A percentile compares a stretch with the other conserved stretches of the same genome.
Evolutionary conservation across 495 filamentous ascomycete genomes (phyloP).

Genomic region (Aspergillus haitiensis): DNA sequence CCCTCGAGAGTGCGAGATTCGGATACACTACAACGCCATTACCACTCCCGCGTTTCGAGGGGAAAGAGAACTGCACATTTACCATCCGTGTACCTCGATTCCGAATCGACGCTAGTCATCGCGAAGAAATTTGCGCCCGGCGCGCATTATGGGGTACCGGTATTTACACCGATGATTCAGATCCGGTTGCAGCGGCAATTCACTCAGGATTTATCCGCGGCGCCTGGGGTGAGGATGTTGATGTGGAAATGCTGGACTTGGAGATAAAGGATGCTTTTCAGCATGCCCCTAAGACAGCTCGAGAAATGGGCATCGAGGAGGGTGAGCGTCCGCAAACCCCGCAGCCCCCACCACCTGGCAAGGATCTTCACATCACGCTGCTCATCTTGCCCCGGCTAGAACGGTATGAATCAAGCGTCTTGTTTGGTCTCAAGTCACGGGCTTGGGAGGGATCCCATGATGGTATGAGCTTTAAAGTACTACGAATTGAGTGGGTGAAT

Average conservation of each 20-base stretch:
- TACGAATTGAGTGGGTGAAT: conserved; percentile 77
- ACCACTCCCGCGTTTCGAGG: conserved; percentile 75
- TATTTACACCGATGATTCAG: conserved; percentile 94
- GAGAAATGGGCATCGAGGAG: conserved; percentile 26
- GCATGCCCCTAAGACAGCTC: conserved; percentile 34
- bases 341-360: conserved; percentile 48
- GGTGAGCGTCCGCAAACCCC: conserved; percentile 40
- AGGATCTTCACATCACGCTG: conserved; percentile 81
- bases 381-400: conserved; percentile 78
- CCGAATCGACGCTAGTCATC: conserved; percentile 63
- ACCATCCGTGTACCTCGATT: conserved; percentile 81
- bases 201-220: conserved; percentile 91
- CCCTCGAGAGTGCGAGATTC: conserved; percentile 55
- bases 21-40: conserved; percentile 70
- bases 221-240: conserved; percentile 77
- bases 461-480: conserved; percentile 85
- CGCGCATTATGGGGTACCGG: conserved; percentile 88
- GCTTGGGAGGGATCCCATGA: conserved; percentile 71
- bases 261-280: conserved; percentile 50
- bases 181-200: conserved; percentile 88
- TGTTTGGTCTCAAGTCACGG: conserved; percentile 78
- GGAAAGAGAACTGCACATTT: conserved; percentile 85
- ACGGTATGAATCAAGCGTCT: conserved; percentile 68
- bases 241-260: conserved; percentile 66
- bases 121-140: conserved; percentile 77